Base-by-base conservation (phyloP, 805 yeast species). In the Cyberlindnera nakhonratchasimensis region DNA sequence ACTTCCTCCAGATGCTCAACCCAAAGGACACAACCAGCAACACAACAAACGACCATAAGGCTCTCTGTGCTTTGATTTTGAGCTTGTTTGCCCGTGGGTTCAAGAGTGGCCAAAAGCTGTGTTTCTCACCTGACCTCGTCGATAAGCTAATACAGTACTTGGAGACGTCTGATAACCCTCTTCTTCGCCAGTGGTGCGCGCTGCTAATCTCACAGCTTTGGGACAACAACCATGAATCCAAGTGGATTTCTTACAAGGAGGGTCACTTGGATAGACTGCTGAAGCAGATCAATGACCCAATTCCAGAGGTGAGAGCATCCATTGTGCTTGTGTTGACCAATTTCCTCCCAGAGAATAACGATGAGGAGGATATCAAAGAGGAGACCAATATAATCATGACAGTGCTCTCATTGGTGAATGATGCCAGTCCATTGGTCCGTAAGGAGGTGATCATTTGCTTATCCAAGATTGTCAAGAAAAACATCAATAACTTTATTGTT, bases 261-360 rank as follows among this genome's bases (percentile, higher is more conserved):
- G 84, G 84, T 0, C 74, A 78, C 19, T 63, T 83, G 13, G 77
- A 71, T 18, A 73, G 74, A 50, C 54, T 91, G 22, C 59, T 80
- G 24, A 67, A 67, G 19, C 65, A 86, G 29, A 70, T 89, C 14
- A 77, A 75, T 48, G 98, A 93, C 58, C 96, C 97, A 0, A 88
- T 91, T 35, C 96, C 98, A 0, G 99, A 93, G 61, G 96, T 93
- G 1, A 71, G 98, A 42, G 84, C 96, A 0, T 86, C 97, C 0
- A 77, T 87, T 4, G 66, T 93, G 11, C 67, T 80, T 25, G 85
- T 96, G 0, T 66, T 91, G 37, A 77, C 88, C 4, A 76, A 80
- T 29, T 87, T 81, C 55, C 62, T 85, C 26, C 77, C 82, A 4
- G 78, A 71, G 25, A 59, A 61, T 5, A 58, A 57, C 16, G 71